Base-by-base conservation (phyloP, 176 grass and related monocot species). In the Neostapfia colusana region DNA sequence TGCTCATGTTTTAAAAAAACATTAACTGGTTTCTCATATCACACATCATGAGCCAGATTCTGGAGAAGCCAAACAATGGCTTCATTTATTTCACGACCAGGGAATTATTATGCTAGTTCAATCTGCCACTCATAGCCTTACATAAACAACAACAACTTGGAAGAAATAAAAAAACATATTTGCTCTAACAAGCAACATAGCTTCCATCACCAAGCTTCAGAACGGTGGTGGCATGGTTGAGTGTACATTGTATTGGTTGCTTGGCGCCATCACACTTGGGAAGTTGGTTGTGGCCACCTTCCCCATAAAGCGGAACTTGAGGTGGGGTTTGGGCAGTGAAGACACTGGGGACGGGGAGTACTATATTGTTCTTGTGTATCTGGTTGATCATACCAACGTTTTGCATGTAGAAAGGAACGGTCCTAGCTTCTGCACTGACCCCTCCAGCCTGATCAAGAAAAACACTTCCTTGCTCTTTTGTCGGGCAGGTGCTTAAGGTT, bases 91-190 rank as follows among this genome's bases (percentile, higher is more conserved):
- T 39, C 18, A 7, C 8, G 10, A 1, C 8, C 8, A 40, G 62
- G 45, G 14, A 78, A 78, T 51, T 49, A 78, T 54, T 37, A 39
- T 66, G 23, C 20, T 57, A 78, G 12, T 77, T 39, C 74, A 50
- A 13, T 60, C 20, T 49, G 60, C 35, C 60, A 77, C 44, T 37
- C 18, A 61, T 37, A 77, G 28, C 7, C 20, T 72, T 53, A 72
- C 69, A 72, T 37, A 51, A 65, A 31, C 57, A 12, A 50, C 26
- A 65, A 31, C 57, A 12, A 50, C 26, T n/a, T 63, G 10, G 20
- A 77, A 35, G 43, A 77, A 77, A 25, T 10, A 59, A 59, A 26
- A 26, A 59, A 5, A 26, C 24, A 35, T 35, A 70, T 70, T 70
- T 37, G 4, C 44, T n/a, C 20, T 51, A 24, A 49, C 27, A 65